Base-by-base conservation (phyloP, 108 stramenopile species). In the Chaetoceros tenuissimus region DNA sequence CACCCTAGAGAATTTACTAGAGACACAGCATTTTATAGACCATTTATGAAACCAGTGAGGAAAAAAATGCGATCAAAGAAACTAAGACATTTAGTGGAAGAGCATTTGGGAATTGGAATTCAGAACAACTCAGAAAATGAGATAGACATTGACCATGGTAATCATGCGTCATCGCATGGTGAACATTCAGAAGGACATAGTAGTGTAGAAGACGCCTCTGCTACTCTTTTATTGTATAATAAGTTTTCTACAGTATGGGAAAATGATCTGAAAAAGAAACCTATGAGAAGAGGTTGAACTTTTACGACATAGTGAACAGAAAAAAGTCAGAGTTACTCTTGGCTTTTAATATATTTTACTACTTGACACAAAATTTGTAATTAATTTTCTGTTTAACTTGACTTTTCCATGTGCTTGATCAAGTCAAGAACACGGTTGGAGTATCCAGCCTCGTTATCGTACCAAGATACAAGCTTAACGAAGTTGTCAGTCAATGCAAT, bases 391-490 rank as follows among this genome's bases (percentile, higher is more conserved):
- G 28, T 24, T 67, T 63, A 60, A 48, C 44, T 68, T 62, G 59
- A 61, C 13, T 53, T 53, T 26, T 87, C 89, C 89, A 97, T 96
- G 74, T 97, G 94, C 75, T 89, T 66, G 69, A 97, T 96, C 43
- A 97, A 80, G 67, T 97, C 94, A 31, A 96, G 53, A 23, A 94
- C 83, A 27, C 93, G 81, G 60, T 78, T 77, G 40, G 89, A 90
- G 82, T 96, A 98, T 53, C 97, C 97, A 48, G 78, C 84, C 75
- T 98, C 97, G 66, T 99, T 99, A 63, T 99, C 97, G 62, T 98
- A 99, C 96, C 97, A 99, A 16, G 92, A 85, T 18, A 98, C 97
- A 62, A 99, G 90, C 95, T 98, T 99, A 66, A 99, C 94, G 71
- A 98, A 99, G 79, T 95, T 73, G 59, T 95, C 86, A 24, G 82